Conservation (phyloP, 805 yeast species). For the Candida gorgasii region DNA sequence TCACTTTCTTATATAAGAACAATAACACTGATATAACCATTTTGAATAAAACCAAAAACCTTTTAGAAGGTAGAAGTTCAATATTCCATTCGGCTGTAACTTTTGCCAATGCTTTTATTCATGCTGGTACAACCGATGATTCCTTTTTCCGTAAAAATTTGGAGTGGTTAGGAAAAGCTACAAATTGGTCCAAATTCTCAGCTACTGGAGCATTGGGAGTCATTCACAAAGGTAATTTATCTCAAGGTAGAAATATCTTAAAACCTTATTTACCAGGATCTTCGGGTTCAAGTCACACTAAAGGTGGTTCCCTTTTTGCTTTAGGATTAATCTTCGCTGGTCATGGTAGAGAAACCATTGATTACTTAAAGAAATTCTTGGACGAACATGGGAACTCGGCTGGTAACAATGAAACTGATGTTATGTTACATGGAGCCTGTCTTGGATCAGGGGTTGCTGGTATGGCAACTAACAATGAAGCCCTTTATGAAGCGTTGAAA, state of each 20-base stretch:
- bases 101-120: conserved; percentile 91
- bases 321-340: conserved; percentile 95
- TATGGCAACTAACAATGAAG: conserved; percentile 80
- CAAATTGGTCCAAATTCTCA: conserved; percentile 96
- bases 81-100: conserved; percentile 95
- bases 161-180: conserved; percentile 97
- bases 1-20: conserved; percentile 83
- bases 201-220: conserved; percentile 99
- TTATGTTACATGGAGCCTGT: conserved; percentile 91
- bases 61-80: conserved; percentile 88
- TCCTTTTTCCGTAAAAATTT: conserved; percentile 85
- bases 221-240: conserved; percentile 89
- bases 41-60: conserved; percentile 75
- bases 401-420: conserved; percentile 71
- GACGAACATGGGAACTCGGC: conserved; percentile 66
- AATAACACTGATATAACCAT: conserved; percentile 84
- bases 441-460: conserved; percentile 96
- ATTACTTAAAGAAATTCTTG: conserved; percentile 70
- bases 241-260: conserved; percentile 84
- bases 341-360: conserved; percentile 85
- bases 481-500: conserved; percentile 77
- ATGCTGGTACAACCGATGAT: conserved; percentile 95
- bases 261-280: conserved; percentile 89
- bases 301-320: conserved; percentile 94
- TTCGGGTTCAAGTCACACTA: conserved; percentile 80